Conservation (phyloP, 345 rosid genomes). For the Triadica sebifera region DNA sequence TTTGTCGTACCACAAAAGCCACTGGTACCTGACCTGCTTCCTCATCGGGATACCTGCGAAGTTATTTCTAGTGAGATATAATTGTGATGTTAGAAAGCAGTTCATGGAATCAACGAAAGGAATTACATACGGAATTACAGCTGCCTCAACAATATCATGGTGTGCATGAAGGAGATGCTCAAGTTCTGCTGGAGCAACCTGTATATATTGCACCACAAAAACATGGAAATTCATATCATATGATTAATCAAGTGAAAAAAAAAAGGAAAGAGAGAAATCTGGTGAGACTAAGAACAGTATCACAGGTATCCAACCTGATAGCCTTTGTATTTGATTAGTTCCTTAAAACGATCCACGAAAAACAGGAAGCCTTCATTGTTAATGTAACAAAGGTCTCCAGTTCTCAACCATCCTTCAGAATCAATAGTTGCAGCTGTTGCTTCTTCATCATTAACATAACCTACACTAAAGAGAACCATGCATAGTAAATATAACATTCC, state of each 20-base stretch:
- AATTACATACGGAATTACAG: constrained; percentile 51
- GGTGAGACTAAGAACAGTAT: neutral
- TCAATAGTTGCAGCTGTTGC: constrained; percentile 47
- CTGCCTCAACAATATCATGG: constrained; percentile 50
- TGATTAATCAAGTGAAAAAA: neutral
- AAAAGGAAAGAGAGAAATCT: neutral
- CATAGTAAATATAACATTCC: neutral
- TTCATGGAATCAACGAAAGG: neutral
- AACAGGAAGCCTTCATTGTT: constrained; percentile 56
- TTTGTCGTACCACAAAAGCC: constrained; percentile 46
- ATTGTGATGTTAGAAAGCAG: neutral
- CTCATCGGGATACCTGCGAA: constrained; percentile 53
- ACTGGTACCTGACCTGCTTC: constrained; percentile 53
- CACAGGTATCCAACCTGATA: constrained; percentile 44
- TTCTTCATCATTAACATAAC: constrained; percentile 51
- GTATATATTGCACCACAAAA: neutral
- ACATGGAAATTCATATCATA: neutral
- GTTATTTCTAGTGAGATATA: constrained; percentile 7
- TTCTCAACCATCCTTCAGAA: constrained; percentile 61
- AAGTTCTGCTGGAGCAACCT: constrained; percentile 60
- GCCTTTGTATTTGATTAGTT: constrained; percentile 63
- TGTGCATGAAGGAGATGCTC: constrained; percentile 54
- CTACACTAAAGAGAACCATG: constrained; percentile 20
- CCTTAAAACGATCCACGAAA: constrained; percentile 56
- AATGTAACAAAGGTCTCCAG: constrained; percentile 63